Evolutionary conservation across 176 grass and related monocot genomes (phyloP).

Genomic region (Oryza meyeriana): DNA sequence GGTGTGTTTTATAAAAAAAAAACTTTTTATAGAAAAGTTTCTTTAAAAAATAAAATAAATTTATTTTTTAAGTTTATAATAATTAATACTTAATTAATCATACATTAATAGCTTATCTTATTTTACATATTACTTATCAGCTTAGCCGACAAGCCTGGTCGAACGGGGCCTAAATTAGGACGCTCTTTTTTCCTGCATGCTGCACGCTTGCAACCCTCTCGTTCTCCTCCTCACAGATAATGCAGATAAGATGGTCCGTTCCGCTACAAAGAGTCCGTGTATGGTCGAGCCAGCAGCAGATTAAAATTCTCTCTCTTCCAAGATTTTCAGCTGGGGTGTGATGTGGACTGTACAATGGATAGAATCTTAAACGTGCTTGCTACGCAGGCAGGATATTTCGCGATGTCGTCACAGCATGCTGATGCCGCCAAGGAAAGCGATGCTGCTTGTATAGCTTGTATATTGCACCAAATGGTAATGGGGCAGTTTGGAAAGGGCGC

Average conservation of each 20-base stretch:
- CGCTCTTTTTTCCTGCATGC: background rate
- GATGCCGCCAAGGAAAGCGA: background rate
- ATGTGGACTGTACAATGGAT: conserved; percentile 1
- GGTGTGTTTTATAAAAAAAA: too few relatives aligned
- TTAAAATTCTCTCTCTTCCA: background rate
- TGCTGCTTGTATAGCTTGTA: too few relatives aligned
- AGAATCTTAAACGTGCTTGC: background rate
- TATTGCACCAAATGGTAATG: background rate
- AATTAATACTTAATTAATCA: too few relatives aligned
- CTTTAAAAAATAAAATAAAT: too few relatives aligned
- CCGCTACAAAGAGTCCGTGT: background rate
- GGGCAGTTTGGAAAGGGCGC: background rate
- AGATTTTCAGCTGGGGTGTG: background rate
- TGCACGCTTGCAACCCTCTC: background rate
- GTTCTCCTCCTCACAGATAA: background rate
- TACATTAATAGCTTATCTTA: too few relatives aligned
- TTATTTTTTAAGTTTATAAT: too few relatives aligned
- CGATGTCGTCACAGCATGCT: background rate
- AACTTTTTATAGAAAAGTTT: too few relatives aligned
- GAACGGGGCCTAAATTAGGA: too few relatives aligned
- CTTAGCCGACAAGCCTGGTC: too few relatives aligned
- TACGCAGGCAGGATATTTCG: conserved; percentile 19
- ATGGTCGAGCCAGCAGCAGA: background rate
- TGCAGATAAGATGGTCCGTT: background rate
- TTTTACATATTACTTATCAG: too few relatives aligned